Evolutionary conservation across 768 basidiomycete species (phyloP), one percentile per base, ranked within the genome.

Genomic region (Tylopilus vinaceipallidus): DNA sequence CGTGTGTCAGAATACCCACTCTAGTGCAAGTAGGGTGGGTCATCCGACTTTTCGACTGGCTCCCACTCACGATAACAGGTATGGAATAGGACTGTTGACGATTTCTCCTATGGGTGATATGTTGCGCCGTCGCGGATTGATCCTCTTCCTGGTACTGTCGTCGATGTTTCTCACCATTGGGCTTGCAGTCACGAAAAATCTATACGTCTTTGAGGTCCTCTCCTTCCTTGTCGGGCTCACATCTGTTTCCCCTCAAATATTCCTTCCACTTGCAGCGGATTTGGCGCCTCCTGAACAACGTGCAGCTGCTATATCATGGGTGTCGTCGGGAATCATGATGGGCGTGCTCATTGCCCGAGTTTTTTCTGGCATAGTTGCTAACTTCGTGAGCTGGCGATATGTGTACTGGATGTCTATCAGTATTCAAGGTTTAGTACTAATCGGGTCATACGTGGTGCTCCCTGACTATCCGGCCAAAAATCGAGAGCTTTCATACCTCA

Each of bases 71-170:
- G 32, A 49, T 35, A 32, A 20, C 12, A 83, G 86, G 29, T 91
- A 88, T 61, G 85, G 83, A 2, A 71, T 73, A 3, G 88, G 88
- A 3, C 74, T 91, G 6, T 63, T 93, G 3, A 67, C 91, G 27
- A 78, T 93, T 45, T 79, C 86, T 2, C 91, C 92, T 1, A 71
- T 91, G 2, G 91, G 91, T 3, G 91, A 95, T 62, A 78, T 93
- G 30, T 74, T 91, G 22, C 83, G 84, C 17, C 73, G 90, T 24
- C 74, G 91, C 8, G 82, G 80, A 42, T 75, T 94, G 0, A 75
- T 91, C 29, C 74, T 94, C 12, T 44, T 75, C 11, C 69, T 89
- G n/a, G 71, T 84, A 30, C 54, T 75, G 4, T 50, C 79, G 22
- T 80, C 82, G 0, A 75, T 77, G 0, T 63, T 74, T 10, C 69